Percentiles rank a stretch among this genome's conserved stretches.
Conservation (phyloP, 2,329 filamentous ascomycete genomes). For the Colletotrichum orchidophilum region DNA sequence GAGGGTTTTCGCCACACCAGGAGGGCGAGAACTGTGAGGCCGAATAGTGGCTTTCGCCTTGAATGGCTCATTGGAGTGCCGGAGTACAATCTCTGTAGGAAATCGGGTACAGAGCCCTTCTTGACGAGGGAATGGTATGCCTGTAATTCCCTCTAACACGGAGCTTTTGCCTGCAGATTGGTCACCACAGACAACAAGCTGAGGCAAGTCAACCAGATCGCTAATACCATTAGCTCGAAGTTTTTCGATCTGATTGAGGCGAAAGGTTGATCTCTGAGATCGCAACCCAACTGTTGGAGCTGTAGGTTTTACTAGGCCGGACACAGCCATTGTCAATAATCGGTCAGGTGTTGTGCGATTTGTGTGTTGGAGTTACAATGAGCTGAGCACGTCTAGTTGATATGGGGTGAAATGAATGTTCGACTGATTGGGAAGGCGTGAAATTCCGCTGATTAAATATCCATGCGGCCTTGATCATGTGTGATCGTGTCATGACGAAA, state of each 20-base stretch:
- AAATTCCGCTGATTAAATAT: not conserved
- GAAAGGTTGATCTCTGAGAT: slow-evolving; percentile 26
- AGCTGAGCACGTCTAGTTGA: not conserved
- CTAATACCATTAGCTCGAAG: slow-evolving; percentile 47
- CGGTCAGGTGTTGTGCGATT: not conserved
- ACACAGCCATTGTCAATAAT: not conserved
- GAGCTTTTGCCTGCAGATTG: slow-evolving; percentile 67
- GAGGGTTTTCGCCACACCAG: not conserved
- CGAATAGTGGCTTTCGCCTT: slow-evolving; percentile 17
- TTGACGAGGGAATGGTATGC: slow-evolving; percentile 62
- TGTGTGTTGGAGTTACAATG: not conserved
- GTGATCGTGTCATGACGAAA: not conserved
- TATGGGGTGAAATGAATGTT: not conserved
- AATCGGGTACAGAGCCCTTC: slow-evolving; percentile 64
- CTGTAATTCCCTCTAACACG: slow-evolving; percentile 65
- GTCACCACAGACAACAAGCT: slow-evolving; percentile 65
- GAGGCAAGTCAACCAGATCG: slow-evolving; percentile 50
- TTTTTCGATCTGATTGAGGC: slow-evolving; percentile 48
- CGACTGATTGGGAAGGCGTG: not conserved
- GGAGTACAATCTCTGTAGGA: slow-evolving; percentile 62
- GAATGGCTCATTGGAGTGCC: slow-evolving; percentile 37
- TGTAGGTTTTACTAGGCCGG: not conserved
- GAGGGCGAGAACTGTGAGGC: slow-evolving; percentile 9
- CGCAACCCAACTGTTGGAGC: not conserved
- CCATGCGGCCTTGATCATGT: not conserved